These are phyloP conservation scores for Brassica incana DNA, from an alignment of 345 rosid species.

Conservation along the genomic window DNA sequence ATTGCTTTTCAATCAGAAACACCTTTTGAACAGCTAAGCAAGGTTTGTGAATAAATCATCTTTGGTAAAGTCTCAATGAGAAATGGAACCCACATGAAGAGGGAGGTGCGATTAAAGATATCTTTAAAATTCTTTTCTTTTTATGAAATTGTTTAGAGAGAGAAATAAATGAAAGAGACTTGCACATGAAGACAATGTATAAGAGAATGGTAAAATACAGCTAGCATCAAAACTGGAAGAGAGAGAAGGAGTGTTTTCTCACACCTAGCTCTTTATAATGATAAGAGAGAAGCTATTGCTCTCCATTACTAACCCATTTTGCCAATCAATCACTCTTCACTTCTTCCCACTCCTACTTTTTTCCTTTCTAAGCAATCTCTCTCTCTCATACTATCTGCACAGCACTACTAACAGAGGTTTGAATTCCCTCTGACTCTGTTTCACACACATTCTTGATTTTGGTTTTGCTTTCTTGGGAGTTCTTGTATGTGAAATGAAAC, in stretches of 20 bases:
- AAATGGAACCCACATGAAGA: conserved; percentile 37
- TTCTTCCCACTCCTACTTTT: conserved; percentile 37
- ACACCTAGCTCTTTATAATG: conserved; percentile 37
- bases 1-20: neutral
- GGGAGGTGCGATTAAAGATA: conserved; percentile 25
- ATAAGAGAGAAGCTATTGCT: conserved; percentile 35
- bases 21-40: conserved; percentile 33
- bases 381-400: conserved; percentile 34
- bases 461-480: conserved; percentile 3
- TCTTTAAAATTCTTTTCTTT: neutral
- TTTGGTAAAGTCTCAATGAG: conserved; percentile 34
- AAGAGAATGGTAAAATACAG: conserved; percentile 42
- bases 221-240: neutral
- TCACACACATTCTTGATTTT: neutral
- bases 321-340: conserved; percentile 42
- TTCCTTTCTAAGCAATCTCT: conserved; percentile 27
- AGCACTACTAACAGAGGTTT: conserved; percentile 34
- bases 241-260: conserved; percentile 21
- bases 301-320: conserved; percentile 35
- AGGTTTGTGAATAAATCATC: conserved; percentile 33
- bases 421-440: conserved; percentile 2
- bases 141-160: conserved; percentile 19
- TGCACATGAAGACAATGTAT: conserved; percentile 41
- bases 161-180: conserved; percentile 31
- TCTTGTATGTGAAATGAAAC: neutral